Conservation (phyloP, 306 rosid genomes). For the Fagus crenata region DNA sequence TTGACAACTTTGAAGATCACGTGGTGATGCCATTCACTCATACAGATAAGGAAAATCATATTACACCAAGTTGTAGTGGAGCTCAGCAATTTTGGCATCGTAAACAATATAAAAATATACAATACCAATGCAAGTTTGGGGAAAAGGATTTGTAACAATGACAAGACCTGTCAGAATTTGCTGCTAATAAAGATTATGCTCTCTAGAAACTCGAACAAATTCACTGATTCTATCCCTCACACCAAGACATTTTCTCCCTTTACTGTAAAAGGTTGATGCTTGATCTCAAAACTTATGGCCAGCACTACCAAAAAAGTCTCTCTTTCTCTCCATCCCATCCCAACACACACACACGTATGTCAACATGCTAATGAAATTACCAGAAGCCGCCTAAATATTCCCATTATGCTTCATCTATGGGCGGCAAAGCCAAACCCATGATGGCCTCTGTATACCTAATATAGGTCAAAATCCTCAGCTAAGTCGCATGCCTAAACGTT, state of each 20-base stretch:
- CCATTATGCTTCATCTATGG: neutral
- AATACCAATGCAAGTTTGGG: slow-evolving; percentile 30
- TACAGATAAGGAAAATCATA: slow-evolving; percentile 38
- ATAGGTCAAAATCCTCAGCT: too few relatives aligned
- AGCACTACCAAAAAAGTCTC: neutral
- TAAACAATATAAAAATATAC: slow-evolving; percentile 21
- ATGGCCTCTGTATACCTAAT: neutral
- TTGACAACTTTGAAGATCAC: slow-evolving; percentile 42
- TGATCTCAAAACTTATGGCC: slow-evolving; percentile 14
- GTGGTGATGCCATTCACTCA: slow-evolving; percentile 31
- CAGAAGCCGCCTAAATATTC: neutral
- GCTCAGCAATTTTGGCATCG: slow-evolving; percentile 37
- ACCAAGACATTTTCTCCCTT: slow-evolving; percentile 27
- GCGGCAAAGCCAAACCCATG: neutral
- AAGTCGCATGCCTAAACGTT: neutral
- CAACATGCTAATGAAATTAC: neutral
- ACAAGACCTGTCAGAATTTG: slow-evolving; percentile 40
- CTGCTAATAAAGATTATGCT: slow-evolving; percentile 43
- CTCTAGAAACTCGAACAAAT: slow-evolving; percentile 53
- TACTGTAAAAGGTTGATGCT: slow-evolving; percentile 38
- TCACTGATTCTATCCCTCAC: slow-evolving; percentile 42
- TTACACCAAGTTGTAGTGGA: slow-evolving; percentile 56
- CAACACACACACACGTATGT: neutral
- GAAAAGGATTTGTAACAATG: slow-evolving; percentile 35
- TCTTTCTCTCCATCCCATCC: neutral